phyloP scores from a whole-genome alignment of 768 basidiomycete genomes.

The Xanthoconium purpureum region DNA sequence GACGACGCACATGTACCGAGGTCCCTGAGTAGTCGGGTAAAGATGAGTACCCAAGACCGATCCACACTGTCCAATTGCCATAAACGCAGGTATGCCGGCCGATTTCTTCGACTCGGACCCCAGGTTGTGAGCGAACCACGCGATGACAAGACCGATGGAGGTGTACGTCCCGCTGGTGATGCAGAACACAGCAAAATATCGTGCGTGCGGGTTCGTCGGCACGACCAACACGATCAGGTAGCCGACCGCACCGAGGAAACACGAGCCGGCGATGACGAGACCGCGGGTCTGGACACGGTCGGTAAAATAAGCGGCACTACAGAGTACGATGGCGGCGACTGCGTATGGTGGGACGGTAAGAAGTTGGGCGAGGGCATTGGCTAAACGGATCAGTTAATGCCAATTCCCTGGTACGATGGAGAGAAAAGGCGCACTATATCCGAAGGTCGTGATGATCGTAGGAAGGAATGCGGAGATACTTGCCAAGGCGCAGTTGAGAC shows the following conservation, averaged over 20 bases:
- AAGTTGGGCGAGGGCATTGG: slow-evolving; percentile 63
- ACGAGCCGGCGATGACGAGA: slow-evolving; percentile 31
- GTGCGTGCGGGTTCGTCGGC: slow-evolving; percentile 51
- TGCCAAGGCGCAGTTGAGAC: slow-evolving; percentile 71
- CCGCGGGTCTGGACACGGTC: slow-evolving; percentile 66
- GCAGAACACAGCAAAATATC: slow-evolving; percentile 77
- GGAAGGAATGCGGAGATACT: slow-evolving; percentile 82
- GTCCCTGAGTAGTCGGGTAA: slow-evolving; percentile 62
- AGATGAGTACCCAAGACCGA: slow-evolving; percentile 75
- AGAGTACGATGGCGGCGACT: slow-evolving; percentile 62
- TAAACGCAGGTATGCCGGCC: slow-evolving; percentile 73
- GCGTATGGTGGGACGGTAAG: slow-evolving; percentile 83
- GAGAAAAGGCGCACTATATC: slow-evolving; percentile 52
- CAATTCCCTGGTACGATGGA: background rate
- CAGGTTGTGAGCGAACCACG: slow-evolving; percentile 78
- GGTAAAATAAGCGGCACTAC: slow-evolving; percentile 56
- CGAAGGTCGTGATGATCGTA: slow-evolving; percentile 73
- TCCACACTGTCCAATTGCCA: slow-evolving; percentile 77
- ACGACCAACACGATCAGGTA: slow-evolving; percentile 63
- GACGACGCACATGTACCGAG: slow-evolving; percentile 56
- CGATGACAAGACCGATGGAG: slow-evolving; percentile 67
- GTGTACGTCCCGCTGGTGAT: slow-evolving; percentile 77
- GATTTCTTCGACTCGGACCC: slow-evolving; percentile 78
- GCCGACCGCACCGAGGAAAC: slow-evolving; percentile 37
- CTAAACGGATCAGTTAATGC: slow-evolving; percentile 30